These are phyloP conservation scores for Aplosporella prunicola DNA, from an alignment of 2,329 filamentous ascomycete genomes.

Conservation along the genomic window DNA sequence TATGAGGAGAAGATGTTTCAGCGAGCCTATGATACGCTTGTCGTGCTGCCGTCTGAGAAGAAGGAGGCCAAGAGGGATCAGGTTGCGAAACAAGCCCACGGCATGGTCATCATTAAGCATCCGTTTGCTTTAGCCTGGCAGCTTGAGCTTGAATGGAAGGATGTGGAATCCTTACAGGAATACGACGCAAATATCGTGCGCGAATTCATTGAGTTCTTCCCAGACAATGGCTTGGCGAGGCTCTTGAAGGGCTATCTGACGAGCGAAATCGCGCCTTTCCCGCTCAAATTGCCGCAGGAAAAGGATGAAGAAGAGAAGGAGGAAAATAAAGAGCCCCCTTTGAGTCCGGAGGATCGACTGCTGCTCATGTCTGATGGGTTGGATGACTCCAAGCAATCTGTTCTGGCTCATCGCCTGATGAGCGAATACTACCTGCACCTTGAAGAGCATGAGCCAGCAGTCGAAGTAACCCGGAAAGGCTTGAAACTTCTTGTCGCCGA, in stretches of 20 bases:
- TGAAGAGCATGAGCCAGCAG: constrained; percentile 75
- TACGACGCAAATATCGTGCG: constrained; percentile 71
- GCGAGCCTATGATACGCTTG: constrained; percentile 68
- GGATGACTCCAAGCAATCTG: constrained; percentile 48
- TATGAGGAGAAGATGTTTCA: constrained; percentile 87
- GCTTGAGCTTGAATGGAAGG: constrained; percentile 80
- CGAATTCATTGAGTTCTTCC: constrained; percentile 76
- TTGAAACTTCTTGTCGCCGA: constrained; percentile 52
- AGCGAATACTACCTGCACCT: constrained; percentile 74
- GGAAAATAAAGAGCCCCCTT: constrained; percentile 41
- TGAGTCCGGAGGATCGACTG: constrained; percentile 69
- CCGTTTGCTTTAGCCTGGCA: constrained; percentile 86
- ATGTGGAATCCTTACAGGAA: constrained; percentile 50
- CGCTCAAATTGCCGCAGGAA: constrained; percentile 28
- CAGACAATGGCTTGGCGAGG: constrained; percentile 70
- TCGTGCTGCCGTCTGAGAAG: constrained; percentile 55
- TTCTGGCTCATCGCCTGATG: constrained; percentile 74
- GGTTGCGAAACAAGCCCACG: constrained; percentile 67
- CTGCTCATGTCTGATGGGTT: constrained; percentile 62
- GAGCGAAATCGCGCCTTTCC: constrained; percentile 77
- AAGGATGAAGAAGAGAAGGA: constrained; percentile 22
- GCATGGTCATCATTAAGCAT: constrained; percentile 95
- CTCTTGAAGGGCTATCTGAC: constrained; percentile 74
- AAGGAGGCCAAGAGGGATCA: constrained; percentile 64
- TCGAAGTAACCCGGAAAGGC: constrained; percentile 70